phyloP scores from a whole-genome alignment of 345 rosid genomes.

The Tarenaya hassleriana region DNA sequence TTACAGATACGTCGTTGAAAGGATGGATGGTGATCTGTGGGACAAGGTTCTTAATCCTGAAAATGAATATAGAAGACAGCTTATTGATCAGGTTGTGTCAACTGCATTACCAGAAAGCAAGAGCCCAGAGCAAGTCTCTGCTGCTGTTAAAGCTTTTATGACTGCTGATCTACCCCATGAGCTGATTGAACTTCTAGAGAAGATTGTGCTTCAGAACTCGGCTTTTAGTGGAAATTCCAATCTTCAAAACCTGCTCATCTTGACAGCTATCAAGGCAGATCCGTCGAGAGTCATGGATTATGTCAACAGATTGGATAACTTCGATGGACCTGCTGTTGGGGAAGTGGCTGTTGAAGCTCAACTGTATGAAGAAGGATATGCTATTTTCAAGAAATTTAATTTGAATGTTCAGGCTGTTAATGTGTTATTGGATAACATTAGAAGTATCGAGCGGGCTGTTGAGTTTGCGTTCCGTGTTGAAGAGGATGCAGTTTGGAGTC shows the following conservation, averaged over 20 bases:
- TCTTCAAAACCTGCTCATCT: conserved; percentile 90
- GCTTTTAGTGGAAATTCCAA: conserved; percentile 97
- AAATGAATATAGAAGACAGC: conserved; percentile 82
- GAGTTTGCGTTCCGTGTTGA: conserved; percentile 97
- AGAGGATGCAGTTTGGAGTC: conserved; percentile 97
- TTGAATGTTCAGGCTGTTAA: conserved; percentile 67
- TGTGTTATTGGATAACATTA: conserved; percentile 61
- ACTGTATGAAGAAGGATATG: conserved; percentile 77
- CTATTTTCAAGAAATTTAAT: conserved; percentile 80
- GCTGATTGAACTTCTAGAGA: conserved; percentile 83
- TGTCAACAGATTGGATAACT: conserved; percentile 85
- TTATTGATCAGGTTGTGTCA: conserved; percentile 96
- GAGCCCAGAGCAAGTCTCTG: conserved; percentile 86
- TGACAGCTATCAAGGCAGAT: conserved; percentile 96
- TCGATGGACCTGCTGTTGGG: conserved; percentile 98
- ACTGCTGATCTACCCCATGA: conserved; percentile 77
- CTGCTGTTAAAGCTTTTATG: conserved; percentile 83
- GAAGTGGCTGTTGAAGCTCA: conserved; percentile 94
- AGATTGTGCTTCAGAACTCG: conserved; percentile 95
- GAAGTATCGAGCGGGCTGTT: conserved; percentile 78
- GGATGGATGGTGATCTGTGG: conserved; percentile 99
- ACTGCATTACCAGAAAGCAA: conserved; percentile 91
- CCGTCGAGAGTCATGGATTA: conserved; percentile 98
- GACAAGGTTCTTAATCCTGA: conserved; percentile 88
- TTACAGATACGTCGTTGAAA: conserved; percentile 91